These are phyloP conservation scores for Pseudozyma tsukubaensis DNA, from an alignment of 1,284 basidiomycete genomes.

Conservation along the genomic window DNA sequence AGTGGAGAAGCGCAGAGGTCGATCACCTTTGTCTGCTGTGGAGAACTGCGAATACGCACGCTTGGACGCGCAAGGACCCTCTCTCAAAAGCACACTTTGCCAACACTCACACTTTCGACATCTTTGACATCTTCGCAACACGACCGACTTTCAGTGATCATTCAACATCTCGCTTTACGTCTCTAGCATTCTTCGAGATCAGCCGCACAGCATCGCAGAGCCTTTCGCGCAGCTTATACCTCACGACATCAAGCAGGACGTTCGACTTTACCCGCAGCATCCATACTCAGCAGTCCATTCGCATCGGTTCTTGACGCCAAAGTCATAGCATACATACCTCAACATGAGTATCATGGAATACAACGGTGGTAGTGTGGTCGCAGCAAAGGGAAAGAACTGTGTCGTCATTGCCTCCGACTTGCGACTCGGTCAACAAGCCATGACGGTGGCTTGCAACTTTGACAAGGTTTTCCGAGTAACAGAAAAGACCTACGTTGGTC, in stretches of 20 bases:
- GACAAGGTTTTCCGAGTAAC: conserved; percentile 96
- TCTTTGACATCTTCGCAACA: conserved; percentile 16
- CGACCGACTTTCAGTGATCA: neutral
- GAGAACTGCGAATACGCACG: conserved; percentile 36
- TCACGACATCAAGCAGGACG: neutral
- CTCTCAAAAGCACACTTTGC: conserved; percentile 20
- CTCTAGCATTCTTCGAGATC: neutral
- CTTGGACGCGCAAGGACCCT: conserved; percentile 50
- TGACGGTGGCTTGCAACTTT: conserved; percentile 90
- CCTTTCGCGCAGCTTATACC: neutral
- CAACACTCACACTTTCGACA: neutral
- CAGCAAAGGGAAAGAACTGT: conserved; percentile 98
- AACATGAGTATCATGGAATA: conserved; percentile 73
- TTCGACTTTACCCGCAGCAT: neutral
- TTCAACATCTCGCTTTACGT: neutral
- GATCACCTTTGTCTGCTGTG: conserved; percentile 40
- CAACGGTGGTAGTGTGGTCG: conserved; percentile 96
- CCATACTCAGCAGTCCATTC: neutral
- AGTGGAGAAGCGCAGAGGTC: conserved; percentile 27
- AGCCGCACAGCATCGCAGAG: no score
- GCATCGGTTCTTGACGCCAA: conserved; percentile 17
- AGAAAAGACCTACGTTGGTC: conserved; percentile 89
- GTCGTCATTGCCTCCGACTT: conserved; percentile 98
- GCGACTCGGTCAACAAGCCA: conserved; percentile 87
- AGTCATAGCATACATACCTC: conserved; percentile 24